Base-by-base conservation (phyloP, 2,329 filamentous ascomycete species). In the Colletotrichum musicola region DNA sequence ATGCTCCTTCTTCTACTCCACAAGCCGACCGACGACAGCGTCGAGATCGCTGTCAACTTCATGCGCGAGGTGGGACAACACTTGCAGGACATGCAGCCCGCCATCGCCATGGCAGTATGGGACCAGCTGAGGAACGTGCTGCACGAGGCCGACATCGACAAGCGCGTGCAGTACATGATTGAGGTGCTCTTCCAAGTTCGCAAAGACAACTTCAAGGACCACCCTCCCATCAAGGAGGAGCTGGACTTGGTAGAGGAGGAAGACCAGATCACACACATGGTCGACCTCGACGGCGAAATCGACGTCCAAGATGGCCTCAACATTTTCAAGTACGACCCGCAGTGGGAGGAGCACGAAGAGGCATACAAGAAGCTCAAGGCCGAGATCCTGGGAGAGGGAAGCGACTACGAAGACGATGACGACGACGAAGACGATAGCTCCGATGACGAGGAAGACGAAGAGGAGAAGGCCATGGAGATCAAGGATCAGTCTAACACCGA, bases 131-230 rank as follows among this genome's bases (percentile, higher is more conserved):
- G 96, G 74, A 95, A 92, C 74, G 98, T 98, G 71, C 84, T 99
- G 9, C 95, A 99, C 82, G 96, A 99, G 80, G 94, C 94, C 51
- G 95, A 96, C 76, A 97, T 99, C 78, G 95, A 98, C 77, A 98
- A 97, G 85, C 89, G 96, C 72, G 95, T 95, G n/a, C 96, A 99
- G 81, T 99, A 98, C 81, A 97, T 97, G 93, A 95, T 99, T 65
- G 96, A 99, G 79, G 96, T 98, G 6, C 83, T 99, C 50, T 99
- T 99, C 79, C 95, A 99, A 82, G 92, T 98, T 64, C 89, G 96
- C 71, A 97, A 98, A 81, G 95, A 98, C 81, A 92, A 92, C 75
- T 99, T 97, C 85, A 97, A 97, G 83, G 94, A 98, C 75, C 94
- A 98, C 75, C 94, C 92, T 18, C 91, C 94, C 0, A 85, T 98